Conservation (phyloP, 2,329 filamentous ascomycete genomes). For the Incumbomyces lentus region DNA sequence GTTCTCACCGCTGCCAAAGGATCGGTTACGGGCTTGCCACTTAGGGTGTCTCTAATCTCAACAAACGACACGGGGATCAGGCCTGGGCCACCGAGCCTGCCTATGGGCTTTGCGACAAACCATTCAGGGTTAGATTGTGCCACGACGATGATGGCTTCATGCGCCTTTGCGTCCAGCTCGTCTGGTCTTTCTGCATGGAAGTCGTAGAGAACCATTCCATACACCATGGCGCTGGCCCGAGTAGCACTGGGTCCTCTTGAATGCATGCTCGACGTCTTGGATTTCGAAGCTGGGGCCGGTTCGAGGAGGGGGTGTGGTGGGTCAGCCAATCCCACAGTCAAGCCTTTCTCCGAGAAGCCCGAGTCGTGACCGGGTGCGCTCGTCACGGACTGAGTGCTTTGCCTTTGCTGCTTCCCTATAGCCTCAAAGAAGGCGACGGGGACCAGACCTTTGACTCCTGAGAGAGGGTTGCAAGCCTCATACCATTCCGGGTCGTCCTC, state of each 20-base stretch:
- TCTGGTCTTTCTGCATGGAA: constrained; percentile 93
- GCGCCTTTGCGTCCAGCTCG: constrained; percentile 87
- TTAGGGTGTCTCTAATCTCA: constrained; percentile 88
- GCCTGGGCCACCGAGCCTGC: constrained; percentile 84
- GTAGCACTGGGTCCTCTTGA: constrained; percentile 34
- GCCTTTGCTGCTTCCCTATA: constrained; percentile 81
- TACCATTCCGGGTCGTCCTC: constrained; percentile 96
- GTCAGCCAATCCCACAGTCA: constrained; percentile 24
- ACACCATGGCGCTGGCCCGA: constrained; percentile 74
- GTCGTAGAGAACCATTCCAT: constrained; percentile 93
- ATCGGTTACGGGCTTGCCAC: constrained; percentile 70
- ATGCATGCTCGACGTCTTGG: constrained; percentile 16
- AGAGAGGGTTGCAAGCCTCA: constrained; percentile 92
- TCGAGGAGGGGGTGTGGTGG: constrained; percentile 29
- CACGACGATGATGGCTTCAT: constrained; percentile 95
- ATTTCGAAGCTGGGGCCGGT: constrained; percentile 18
- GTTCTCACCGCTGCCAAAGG: constrained; percentile 74
- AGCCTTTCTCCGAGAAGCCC: constrained; percentile 60
- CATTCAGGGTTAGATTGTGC: constrained; percentile 97
- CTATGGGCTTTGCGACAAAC: constrained; percentile 99
- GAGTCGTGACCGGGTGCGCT: constrained; percentile 72
- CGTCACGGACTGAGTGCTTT: constrained; percentile 63
- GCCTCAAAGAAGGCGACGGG: constrained; percentile 90
- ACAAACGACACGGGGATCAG: constrained; percentile 95
- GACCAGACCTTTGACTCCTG: constrained; percentile 78